These are phyloP conservation scores for Nosema granulosis DNA, from an alignment of 371 early-diverging fungal species.

Conservation along the genomic window DNA sequence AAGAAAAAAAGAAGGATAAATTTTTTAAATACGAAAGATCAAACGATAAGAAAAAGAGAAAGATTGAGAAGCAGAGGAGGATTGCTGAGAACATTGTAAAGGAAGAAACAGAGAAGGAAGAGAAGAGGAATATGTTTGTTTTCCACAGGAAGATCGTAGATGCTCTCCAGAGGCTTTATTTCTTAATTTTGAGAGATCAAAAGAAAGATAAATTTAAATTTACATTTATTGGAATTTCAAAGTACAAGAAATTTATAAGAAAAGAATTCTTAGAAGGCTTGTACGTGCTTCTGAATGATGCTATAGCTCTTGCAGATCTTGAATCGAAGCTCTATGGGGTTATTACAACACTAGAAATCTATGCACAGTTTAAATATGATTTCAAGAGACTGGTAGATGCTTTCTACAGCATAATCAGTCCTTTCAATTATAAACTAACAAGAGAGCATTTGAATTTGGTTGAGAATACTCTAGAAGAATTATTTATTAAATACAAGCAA, in stretches of 20 bases:
- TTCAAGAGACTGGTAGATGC: slow-evolving; percentile 37
- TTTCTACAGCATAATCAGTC: slow-evolving; percentile 33
- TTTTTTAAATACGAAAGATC: slow-evolving; percentile 24
- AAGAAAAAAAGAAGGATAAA: slow-evolving; percentile 19
- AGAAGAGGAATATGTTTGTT: slow-evolving; percentile 21
- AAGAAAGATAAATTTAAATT: slow-evolving; percentile 39
- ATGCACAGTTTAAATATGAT: slow-evolving; percentile 40
- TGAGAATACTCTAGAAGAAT: slow-evolving; percentile 9
- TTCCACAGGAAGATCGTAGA: slow-evolving; percentile 46
- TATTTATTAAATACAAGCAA: slow-evolving; percentile 54
- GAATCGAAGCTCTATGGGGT: slow-evolving; percentile 41
- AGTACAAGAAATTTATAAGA: slow-evolving; percentile 48
- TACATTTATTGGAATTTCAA: slow-evolving; percentile 45
- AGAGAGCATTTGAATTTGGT: background rate
- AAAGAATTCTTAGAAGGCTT: slow-evolving; percentile 55
- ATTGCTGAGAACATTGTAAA: slow-evolving; percentile 18
- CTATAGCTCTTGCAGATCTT: background rate
- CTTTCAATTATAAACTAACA: slow-evolving; percentile 19
- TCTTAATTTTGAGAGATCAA: slow-evolving; percentile 43
- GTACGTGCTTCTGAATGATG: slow-evolving; percentile 48
- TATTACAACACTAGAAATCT: slow-evolving; percentile 33
- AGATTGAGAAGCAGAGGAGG: slow-evolving; percentile 43
- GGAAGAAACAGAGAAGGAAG: slow-evolving; percentile 39
- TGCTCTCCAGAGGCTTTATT: slow-evolving; percentile 48
- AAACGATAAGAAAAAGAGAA: slow-evolving; percentile 21